Evolutionary conservation across 2,329 filamentous ascomycete genomes (phyloP), one percentile per base, ranked within the genome.

Genomic region (Colletotrichum trifolii): DNA sequence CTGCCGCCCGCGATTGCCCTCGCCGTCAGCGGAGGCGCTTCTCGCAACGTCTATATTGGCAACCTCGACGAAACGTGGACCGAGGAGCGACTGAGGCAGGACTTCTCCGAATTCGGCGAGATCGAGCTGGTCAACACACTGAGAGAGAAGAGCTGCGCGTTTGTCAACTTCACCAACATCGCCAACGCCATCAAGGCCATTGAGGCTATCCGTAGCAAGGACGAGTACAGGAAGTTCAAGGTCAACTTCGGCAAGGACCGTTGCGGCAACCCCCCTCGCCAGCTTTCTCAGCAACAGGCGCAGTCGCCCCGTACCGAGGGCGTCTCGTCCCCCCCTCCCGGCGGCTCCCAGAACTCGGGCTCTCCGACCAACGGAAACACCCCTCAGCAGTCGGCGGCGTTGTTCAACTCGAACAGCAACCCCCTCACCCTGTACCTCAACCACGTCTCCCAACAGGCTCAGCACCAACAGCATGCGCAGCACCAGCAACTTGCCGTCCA

Each of bases 121-220:
- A 98, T 99, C 73, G 96, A 99, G 81, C 84, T 99, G 69, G 94
- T 99, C 68, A 99, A 99, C 80, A 92, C 96, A 13, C 83, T 99
- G 66, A 91, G 96, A 58, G 96, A 99, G 84, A 99, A 99, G 89
- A 97, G 94, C 82, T 99, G 96, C 78, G 96, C 96, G 0, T 99
- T 99, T 76, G 96, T 99, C 77, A 99, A 99, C 82, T 99, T 99
- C 78, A 99, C 96, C 75, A 99, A 99, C 82, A 99, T 99, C 76
- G 96, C 96, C 75, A 99, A 99, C 73, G 96, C 96, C 54, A 99
- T 99, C 84, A 99, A 99, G 83, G 96, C 96, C 1, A 99, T 99
- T 69, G 96, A 99, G 80, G 96, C 94, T 25, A 89, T 99, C 69
- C 89, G 96, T 63, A 92, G 94, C 74, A 94, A 94, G 75, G 96